A percentile compares a stretch with the other conserved stretches of the same genome.
Conservation (phyloP, 305 asterid genomes). For the Lippia alba region DNA sequence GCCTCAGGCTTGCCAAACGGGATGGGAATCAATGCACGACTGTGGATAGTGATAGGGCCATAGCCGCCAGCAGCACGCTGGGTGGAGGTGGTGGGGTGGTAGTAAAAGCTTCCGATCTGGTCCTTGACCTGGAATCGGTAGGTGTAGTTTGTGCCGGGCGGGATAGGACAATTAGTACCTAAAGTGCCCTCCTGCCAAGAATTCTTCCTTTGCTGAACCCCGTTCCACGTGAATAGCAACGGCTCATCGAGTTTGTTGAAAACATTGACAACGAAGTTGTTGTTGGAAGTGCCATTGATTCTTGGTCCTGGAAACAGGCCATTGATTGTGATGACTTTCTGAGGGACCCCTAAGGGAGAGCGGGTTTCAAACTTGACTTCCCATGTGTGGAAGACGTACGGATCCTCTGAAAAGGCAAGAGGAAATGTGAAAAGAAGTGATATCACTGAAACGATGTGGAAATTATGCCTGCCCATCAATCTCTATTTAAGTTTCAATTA, state of each 20-base stretch:
- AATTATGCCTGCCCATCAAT: conserved; percentile 26
- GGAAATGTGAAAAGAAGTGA: conserved; percentile 26
- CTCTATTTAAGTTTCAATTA: not conserved
- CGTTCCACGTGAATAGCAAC: conserved; percentile 65
- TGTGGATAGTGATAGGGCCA: conserved; percentile 50
- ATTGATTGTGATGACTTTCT: conserved; percentile 57
- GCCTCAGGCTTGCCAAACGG: conserved; percentile 59
- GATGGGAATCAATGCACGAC: conserved; percentile 57
- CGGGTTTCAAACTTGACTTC: conserved; percentile 52
- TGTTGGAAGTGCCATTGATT: conserved; percentile 65
- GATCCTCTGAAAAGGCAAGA: conserved; percentile 48
- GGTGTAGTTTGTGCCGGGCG: conserved; percentile 53
- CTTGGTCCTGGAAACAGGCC: conserved; percentile 64
- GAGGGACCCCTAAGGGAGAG: conserved; percentile 61
- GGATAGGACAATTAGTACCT: conserved; percentile 68
- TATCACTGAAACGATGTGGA: not conserved
- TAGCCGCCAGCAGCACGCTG: conserved; percentile 65
- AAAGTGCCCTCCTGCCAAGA: conserved; percentile 64
- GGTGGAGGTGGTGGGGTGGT: conserved; percentile 55
- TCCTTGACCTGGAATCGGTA: conserved; percentile 65
- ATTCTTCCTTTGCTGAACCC: conserved; percentile 69
- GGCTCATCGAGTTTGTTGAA: conserved; percentile 69
- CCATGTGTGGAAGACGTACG: conserved; percentile 53
- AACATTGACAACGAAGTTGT: conserved; percentile 58
- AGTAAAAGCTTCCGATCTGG: conserved; percentile 61